Evolutionary conservation across 2,329 filamentous ascomycete genomes (phyloP).

Genomic region (Botrytis tulipae): DNA sequence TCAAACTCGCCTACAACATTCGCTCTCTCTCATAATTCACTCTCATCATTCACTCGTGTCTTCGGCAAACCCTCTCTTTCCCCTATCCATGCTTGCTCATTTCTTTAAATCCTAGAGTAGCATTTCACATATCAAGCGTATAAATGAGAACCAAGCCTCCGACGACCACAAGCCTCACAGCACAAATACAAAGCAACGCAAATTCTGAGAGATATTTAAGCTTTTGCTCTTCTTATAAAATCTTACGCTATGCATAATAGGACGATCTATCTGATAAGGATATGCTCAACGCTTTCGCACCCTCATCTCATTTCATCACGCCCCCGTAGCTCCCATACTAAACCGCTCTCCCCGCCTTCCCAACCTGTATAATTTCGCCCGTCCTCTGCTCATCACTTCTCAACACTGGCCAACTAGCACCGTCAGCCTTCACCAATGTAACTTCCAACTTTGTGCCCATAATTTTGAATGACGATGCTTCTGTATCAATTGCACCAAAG

Average conservation of each 20-base stretch:
- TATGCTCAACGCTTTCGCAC: not conserved
- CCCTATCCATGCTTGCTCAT: not conserved
- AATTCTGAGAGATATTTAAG: not conserved
- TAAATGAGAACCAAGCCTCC: not conserved
- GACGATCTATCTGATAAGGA: not conserved
- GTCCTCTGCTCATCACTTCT: slow-evolving; percentile 63
- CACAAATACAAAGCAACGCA: too few species aligned
- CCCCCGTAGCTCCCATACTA: not conserved
- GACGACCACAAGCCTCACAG: not conserved
- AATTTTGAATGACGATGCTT: slow-evolving; percentile 61
- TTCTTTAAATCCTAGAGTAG: not conserved
- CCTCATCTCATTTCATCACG: not conserved
- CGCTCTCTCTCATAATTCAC: too few species aligned
- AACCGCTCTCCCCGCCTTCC: slow-evolving; percentile 60
- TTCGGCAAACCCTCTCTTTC: not conserved
- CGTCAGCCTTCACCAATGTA: slow-evolving; percentile 61
- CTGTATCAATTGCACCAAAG: slow-evolving; percentile 71
- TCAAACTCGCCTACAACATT: too few species aligned
- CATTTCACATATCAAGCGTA: not conserved
- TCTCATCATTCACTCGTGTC: too few species aligned
- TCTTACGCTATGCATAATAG: slow-evolving; percentile 3
- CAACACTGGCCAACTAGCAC: slow-evolving; percentile 65
- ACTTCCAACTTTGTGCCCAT: slow-evolving; percentile 71
- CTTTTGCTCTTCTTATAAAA: not conserved
- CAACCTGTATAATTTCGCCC: slow-evolving; percentile 86